Evolutionary conservation across 371 early-diverging fungal genomes (phyloP).

Genomic region (Mucor piriformis): DNA sequence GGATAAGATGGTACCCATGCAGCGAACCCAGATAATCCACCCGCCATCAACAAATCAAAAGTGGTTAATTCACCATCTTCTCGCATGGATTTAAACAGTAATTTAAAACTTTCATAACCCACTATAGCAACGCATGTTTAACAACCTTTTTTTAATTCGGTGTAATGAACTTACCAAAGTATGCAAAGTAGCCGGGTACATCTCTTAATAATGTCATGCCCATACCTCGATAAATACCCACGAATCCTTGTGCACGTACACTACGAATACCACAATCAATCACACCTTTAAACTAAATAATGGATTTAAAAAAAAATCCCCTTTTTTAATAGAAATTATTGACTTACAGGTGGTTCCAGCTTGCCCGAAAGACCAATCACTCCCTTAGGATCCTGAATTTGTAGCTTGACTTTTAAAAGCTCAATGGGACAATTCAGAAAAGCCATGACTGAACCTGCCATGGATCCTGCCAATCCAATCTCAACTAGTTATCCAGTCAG

Average conservation of each 20-base stretch:
- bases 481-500: constrained; percentile 40
- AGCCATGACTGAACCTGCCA: constrained; percentile 82
- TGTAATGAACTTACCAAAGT: constrained; percentile 66
- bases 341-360: constrained; percentile 52
- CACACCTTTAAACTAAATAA: constrained; percentile 65
- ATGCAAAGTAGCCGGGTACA: constrained; percentile 78
- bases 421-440: constrained; percentile 87
- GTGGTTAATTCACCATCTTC: constrained; percentile 49
- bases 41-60: constrained; percentile 74
- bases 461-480: constrained; percentile 72
- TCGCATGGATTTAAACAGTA: constrained; percentile 52
- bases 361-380: constrained; percentile 39
- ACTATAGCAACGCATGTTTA: constrained; percentile 44
- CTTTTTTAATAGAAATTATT: background rate
- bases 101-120: constrained; percentile 68
- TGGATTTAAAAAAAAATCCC: too few species aligned
- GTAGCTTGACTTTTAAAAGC: constrained; percentile 82
- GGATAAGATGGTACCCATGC: constrained; percentile 90
- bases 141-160: background rate
- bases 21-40: constrained; percentile 81
- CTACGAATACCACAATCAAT: constrained; percentile 77
- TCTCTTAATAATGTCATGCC: constrained; percentile 79
- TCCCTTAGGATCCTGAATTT: constrained; percentile 65
- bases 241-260: constrained; percentile 64
- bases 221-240: constrained; percentile 81